These are phyloP conservation scores for Zea luxurians DNA, from an alignment of 176 grass and related monocot genomes.

Conservation along the genomic window DNA sequence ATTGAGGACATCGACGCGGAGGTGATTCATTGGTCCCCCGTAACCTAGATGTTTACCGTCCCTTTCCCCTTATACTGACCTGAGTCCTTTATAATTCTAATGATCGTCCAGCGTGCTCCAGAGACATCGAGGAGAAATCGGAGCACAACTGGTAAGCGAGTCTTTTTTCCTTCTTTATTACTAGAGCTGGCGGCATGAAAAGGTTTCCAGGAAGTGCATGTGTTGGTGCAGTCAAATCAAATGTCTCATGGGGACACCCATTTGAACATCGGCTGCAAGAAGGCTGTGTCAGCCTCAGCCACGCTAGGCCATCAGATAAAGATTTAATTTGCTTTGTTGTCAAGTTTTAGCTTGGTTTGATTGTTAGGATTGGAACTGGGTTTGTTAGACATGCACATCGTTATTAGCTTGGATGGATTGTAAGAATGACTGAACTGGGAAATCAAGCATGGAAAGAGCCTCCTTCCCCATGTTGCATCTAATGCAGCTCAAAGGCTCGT, in stretches of 20 bases:
- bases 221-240: not conserved
- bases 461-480: no score
- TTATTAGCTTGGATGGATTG: not conserved
- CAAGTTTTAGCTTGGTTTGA: not conserved
- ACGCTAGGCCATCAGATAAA: not conserved
- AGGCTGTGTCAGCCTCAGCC: not conserved
- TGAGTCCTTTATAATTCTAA: not conserved
- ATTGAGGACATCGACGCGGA: constrained; percentile 41
- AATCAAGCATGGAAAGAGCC: not conserved
- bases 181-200: not conserved
- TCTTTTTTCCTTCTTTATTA: not conserved
- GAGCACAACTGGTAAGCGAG: constrained; percentile 47
- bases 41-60: not conserved
- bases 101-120: constrained; percentile 46
- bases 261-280: not conserved
- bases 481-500: not conserved
- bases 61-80: not conserved
- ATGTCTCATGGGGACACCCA: not conserved
- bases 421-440: not conserved
- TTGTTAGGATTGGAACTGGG: not conserved
- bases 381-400: not conserved
- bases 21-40: constrained; percentile 34
- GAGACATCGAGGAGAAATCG: constrained; percentile 66
- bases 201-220: not conserved
- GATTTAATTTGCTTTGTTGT: not conserved